These are phyloP conservation scores for Limonomyces culmigenus DNA, from an alignment of 1,284 basidiomycete genomes.

Conservation along the genomic window DNA sequence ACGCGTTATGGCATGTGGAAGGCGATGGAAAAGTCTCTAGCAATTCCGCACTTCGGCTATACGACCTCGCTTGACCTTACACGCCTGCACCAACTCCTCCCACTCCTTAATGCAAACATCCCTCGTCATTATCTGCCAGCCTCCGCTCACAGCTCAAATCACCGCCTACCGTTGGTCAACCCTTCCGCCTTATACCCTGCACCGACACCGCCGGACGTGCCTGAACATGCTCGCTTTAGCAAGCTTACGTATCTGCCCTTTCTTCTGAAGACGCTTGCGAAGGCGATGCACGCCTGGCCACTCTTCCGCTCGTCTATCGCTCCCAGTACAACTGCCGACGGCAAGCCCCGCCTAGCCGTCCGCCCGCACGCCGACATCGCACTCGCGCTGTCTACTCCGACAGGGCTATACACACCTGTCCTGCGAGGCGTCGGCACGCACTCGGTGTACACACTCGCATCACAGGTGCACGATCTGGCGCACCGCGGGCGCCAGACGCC, in stretches of 20 bases:
- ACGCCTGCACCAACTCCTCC: slow-evolving; percentile 51
- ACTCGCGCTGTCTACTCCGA: slow-evolving; percentile 66
- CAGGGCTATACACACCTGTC: slow-evolving; percentile 79
- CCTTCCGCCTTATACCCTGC: slow-evolving; percentile 26
- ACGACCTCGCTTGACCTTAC: slow-evolving; percentile 77
- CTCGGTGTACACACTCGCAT: slow-evolving; percentile 50
- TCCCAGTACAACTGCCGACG: slow-evolving; percentile 12
- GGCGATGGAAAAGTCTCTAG: slow-evolving; percentile 68
- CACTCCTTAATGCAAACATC: slow-evolving; percentile 53
- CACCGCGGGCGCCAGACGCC: slow-evolving; percentile 51
- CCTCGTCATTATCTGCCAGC: slow-evolving; percentile 38
- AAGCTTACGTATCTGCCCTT: slow-evolving; percentile 74
- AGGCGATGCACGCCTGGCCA: slow-evolving; percentile 72
- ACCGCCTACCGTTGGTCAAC: no score
- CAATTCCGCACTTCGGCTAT: slow-evolving; percentile 44
- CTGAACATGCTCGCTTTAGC: slow-evolving; percentile 33
- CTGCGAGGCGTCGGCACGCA: slow-evolving; percentile 42
- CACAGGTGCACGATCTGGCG: slow-evolving; percentile 42
- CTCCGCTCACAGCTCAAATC: no score
- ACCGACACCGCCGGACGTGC: slow-evolving; percentile 21
- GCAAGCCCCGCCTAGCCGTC: slow-evolving; percentile 48
- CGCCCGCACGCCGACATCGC: slow-evolving; percentile 58
- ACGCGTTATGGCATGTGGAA: slow-evolving; percentile 79
- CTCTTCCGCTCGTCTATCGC: slow-evolving; percentile 63
- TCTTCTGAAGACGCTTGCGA: slow-evolving; percentile 72